Evolutionary conservation across 2,329 filamentous ascomycete species (phyloP), one percentile per base, ranked within the genome.

Genomic region (Penicillium sp.): DNA sequence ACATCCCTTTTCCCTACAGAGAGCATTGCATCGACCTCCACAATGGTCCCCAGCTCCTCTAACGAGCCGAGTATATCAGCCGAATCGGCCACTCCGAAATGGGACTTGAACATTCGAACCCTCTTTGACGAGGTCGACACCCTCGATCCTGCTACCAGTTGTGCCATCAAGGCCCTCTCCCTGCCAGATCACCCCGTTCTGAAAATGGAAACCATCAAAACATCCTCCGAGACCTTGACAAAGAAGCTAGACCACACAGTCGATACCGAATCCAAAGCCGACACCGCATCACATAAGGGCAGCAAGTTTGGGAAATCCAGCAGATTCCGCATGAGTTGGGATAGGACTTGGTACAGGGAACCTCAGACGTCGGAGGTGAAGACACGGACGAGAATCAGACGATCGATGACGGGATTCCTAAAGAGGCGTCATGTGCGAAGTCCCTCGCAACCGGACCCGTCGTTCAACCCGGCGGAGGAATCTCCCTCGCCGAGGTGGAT

Each of bases 131-230:
- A 52, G 24, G 45, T 36, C n/a, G 24, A 52, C 12, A 39, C 50
- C 1, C 29, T 53, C 3, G 50, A 55, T 36, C 32, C 44, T 1
- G 46, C 44, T 2, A 45, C 39, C 2, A 47, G 46, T 7, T 49
- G 47, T 5, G 45, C 52, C 3, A 27, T 41, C 3, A 46, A 36
- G 24, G 46, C 49, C 0, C 38, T 53, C 2, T 45, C 49, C 3
- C 47, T 47, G 45, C 46, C 47, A 4, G 56, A 54, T n/a, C 57
- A 57, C 28, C 57, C 57, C 1, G 33, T 60, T 9, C 41, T 54
- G 1, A 56, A 50, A 37, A 36, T 60, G 39, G 57, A 60, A 36
- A 54, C 48, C 4, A 48, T 47, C 7, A 40, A 48, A n/a, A 50
- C 50, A 12, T 45, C 53, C 4, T 35, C 35, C 2, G 50, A 52